phyloP scores from a whole-genome alignment of 257 asterid genomes.

The Paraleonurus japonicus region DNA sequence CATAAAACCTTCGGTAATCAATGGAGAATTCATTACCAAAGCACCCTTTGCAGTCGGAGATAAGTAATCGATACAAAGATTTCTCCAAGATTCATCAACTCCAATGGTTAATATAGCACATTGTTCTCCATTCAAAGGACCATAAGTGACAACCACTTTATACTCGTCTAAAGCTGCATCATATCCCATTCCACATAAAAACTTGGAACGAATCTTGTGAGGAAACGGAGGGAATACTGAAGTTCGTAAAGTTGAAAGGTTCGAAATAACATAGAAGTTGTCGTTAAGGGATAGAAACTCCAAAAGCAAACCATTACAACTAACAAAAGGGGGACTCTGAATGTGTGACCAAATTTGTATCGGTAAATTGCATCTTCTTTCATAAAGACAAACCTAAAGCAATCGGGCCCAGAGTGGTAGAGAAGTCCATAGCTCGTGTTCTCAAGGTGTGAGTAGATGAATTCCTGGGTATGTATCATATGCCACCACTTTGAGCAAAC shows the following conservation, averaged over 20 bases:
- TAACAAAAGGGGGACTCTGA: neutral
- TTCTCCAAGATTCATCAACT: neutral
- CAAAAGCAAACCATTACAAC: constrained; percentile 7
- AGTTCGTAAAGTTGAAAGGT: neutral
- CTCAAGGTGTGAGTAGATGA: neutral
- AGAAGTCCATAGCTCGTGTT: neutral
- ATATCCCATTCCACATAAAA: neutral
- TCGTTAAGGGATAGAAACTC: too few relatives aligned
- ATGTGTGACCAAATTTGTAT: neutral
- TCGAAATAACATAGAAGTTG: neutral
- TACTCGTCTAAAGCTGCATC: neutral
- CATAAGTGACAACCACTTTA: neutral
- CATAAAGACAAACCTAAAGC: neutral
- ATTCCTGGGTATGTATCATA: neutral
- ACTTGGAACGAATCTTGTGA: neutral
- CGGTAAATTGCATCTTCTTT: neutral
- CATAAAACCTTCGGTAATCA: constrained; percentile 5
- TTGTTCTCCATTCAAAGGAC: neutral
- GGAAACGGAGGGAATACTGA: neutral
- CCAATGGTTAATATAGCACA: constrained; percentile 2
- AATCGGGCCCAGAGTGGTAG: neutral
- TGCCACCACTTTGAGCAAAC: neutral
- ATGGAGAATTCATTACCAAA: neutral
- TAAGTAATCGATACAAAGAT: neutral
- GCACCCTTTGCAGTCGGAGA: neutral